These are phyloP conservation scores for Aspergillus wentii DNA, from an alignment of 495 filamentous ascomycete species.

Conservation along the genomic window DNA sequence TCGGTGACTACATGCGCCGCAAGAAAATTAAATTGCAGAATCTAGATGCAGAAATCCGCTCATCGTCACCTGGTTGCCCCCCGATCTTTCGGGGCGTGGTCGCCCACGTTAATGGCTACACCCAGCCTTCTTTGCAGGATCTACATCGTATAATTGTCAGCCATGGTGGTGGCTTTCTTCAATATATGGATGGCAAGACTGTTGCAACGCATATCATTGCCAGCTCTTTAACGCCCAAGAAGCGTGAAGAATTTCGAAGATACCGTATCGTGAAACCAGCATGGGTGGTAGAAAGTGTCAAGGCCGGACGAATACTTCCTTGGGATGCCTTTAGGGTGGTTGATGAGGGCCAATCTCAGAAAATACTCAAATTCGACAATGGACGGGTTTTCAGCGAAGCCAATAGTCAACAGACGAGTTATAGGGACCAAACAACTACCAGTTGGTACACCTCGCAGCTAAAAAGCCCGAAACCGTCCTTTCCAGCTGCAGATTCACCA, in stretches of 20 bases:
- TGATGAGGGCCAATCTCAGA: conserved; percentile 72
- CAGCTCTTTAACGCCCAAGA: conserved; percentile 84
- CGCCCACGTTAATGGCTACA: conserved; percentile 89
- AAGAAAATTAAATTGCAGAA: conserved; percentile 98
- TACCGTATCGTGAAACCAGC: conserved; percentile 95
- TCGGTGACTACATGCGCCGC: conserved; percentile 82
- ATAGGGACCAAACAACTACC: conserved; percentile 67
- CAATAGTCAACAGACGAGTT: conserved; percentile 51
- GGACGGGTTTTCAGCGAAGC: conserved; percentile 63
- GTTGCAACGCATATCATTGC: conserved; percentile 93
- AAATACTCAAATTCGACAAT: conserved; percentile 69
- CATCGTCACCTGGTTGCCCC: conserved; percentile 60
- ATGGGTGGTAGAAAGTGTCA: conserved; percentile 88
- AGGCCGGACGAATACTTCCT: conserved; percentile 71
- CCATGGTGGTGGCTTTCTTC: conserved; percentile 88
- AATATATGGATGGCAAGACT: conserved; percentile 93
- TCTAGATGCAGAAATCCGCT: conserved; percentile 74
- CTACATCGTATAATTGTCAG: conserved; percentile 80
- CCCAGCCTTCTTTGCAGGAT: conserved; percentile 83
- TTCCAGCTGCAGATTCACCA: neutral
- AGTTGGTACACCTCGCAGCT: conserved; percentile 80
- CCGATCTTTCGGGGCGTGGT: conserved; percentile 86
- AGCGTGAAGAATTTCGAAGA: conserved; percentile 73
- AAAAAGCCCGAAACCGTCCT: conserved; percentile 13
- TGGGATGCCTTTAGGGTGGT: conserved; percentile 81